These are phyloP conservation scores for Stagonosporopsis tanaceti DNA, from an alignment of 2,329 filamentous ascomycete genomes.

Conservation along the genomic window DNA sequence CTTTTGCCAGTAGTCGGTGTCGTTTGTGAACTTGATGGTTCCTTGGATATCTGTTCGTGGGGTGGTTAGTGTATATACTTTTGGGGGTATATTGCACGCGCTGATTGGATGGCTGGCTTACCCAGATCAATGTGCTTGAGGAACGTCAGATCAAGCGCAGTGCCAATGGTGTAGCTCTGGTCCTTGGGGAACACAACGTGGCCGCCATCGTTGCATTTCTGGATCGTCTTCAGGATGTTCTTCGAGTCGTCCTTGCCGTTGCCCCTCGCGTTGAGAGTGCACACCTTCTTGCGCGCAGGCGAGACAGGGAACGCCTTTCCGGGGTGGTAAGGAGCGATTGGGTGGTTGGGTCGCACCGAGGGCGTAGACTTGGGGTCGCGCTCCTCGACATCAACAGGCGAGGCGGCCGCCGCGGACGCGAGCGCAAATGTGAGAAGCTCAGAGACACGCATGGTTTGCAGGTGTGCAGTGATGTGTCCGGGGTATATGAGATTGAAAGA, in stretches of 20 bases:
- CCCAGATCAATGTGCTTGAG: constrained; percentile 69
- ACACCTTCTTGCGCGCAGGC: constrained; percentile 48
- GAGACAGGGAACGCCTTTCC: constrained; percentile 46
- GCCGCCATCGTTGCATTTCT: constrained; percentile 69
- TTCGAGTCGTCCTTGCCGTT: constrained; percentile 58
- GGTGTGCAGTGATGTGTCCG: constrained; percentile 7
- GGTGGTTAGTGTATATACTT: constrained; percentile 6
- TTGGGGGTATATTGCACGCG: too few species aligned
- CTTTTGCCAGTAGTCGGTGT: constrained; percentile 73
- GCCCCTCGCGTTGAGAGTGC: constrained; percentile 50
- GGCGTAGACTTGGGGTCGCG: constrained; percentile 15
- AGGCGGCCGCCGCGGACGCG: constrained; percentile 33
- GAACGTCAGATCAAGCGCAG: constrained; percentile 71
- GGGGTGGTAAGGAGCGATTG: constrained; percentile 47
- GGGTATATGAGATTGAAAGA: not conserved
- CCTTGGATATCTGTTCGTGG: constrained; percentile 61
- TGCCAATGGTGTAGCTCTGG: constrained; percentile 67
- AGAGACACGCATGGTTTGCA: constrained; percentile 37
- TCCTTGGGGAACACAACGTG: constrained; percentile 66
- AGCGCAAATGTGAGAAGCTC: constrained; percentile 33
- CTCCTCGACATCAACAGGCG: constrained; percentile 29
- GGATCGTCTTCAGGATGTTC: constrained; percentile 63
- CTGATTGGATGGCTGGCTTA: constrained; percentile 26
- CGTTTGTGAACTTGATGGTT: constrained; percentile 68
- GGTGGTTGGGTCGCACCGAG: constrained; percentile 45